These are phyloP conservation scores for Dryas integrifolia DNA, from an alignment of 331 rosid genomes.

Conservation along the genomic window DNA sequence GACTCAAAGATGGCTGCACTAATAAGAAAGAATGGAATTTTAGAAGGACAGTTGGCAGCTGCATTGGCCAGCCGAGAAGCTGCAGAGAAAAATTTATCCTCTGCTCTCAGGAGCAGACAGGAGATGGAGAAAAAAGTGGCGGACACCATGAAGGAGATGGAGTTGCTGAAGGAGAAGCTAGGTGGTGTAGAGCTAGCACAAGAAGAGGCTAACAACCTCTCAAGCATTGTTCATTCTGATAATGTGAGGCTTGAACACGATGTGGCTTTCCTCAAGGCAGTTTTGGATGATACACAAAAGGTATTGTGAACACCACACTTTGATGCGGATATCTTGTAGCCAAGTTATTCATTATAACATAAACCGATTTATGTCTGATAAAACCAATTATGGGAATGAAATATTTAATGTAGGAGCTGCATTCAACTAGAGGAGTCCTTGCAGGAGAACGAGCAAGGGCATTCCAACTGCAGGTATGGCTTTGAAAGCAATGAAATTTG, in stretches of 20 bases:
- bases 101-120: constrained; percentile 65
- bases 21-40: constrained; percentile 69
- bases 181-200: constrained; percentile 69
- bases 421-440: constrained; percentile 89
- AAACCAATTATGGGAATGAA: constrained; percentile 17
- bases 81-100: constrained; percentile 63
- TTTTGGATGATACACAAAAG: constrained; percentile 92
- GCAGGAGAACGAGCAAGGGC: constrained; percentile 88
- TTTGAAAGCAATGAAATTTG: constrained; percentile 6
- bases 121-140: constrained; percentile 70
- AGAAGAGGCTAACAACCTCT: constrained; percentile 81
- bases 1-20: constrained; percentile 66
- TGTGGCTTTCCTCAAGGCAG: constrained; percentile 98
- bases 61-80: constrained; percentile 66
- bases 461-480: constrained; percentile 82
- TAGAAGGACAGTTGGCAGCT: constrained; percentile 86
- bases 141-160: constrained; percentile 60
- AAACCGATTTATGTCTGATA: background rate
- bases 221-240: constrained; percentile 86
- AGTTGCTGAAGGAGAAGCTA: constrained; percentile 68
- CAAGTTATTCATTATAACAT: background rate
- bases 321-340: background rate
- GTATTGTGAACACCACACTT: constrained; percentile 29
- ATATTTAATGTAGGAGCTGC: constrained; percentile 62
- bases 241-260: constrained; percentile 95